Base-by-base conservation (phyloP, 768 basidiomycete genomes). In the Arthromyces matolae region DNA sequence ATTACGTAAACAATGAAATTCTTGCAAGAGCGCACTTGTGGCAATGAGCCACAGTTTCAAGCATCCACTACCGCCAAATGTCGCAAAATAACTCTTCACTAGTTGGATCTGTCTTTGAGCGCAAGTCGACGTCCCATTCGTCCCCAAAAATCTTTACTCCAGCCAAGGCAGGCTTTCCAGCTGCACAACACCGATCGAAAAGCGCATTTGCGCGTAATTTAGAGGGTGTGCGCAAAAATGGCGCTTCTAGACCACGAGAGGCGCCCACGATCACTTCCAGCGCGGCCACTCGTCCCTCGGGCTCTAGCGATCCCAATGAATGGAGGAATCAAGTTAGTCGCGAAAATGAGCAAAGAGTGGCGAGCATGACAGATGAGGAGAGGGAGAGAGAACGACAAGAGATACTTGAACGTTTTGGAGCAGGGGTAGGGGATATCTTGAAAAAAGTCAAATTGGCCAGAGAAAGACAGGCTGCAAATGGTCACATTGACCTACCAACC, bases 391-490 rank as follows among this genome's bases (percentile, higher is more conserved):
- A 87, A 62, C 71, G 72, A 35, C 66, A 67, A 42, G 79, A 89
- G 51, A 78, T 94, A 33, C 47, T 88, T 22, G 81, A 88, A 50
- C 75, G 78, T 36, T 83, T 94, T 59, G 92, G 91, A 1, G 68
- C 75, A 1, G 80, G 78, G 14, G 72, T 91, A 8, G 71, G 73
- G 3, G 82, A 83, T 36, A 64, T 89, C 3, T 54, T 94, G 60
- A 75, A 66, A 56, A 78, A 72, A 45, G 78, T 79, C 18, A 74
- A 71, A 52, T 66, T 72, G 42, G 73, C 76, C 18, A 67, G 72
- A 62, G 77, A 72, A 65, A 66, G 60, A 36, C 27, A 60, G 57
- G 50, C 41, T 35, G 49, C 50, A 41, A 10, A 35, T 44, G 37
- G 13, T 18, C 33, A 36, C 18, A 19, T 31, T 44, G 16, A 24